These are phyloP conservation scores for Amauroascus niger DNA, from an alignment of 2,329 filamentous ascomycete species.

Conservation along the genomic window DNA sequence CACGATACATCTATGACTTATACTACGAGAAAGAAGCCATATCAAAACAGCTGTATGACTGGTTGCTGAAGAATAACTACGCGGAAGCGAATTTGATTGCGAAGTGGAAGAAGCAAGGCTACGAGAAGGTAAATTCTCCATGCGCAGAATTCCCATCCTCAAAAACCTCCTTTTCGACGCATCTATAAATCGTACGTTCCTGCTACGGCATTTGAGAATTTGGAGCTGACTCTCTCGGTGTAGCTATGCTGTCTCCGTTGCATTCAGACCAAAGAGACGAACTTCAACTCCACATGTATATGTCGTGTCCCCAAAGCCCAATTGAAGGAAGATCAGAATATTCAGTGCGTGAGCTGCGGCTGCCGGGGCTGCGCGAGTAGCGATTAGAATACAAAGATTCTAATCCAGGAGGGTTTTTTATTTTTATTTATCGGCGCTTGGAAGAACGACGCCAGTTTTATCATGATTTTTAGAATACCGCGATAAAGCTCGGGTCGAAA, in stretches of 20 bases:
- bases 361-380: slow-evolving; percentile 83
- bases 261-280: slow-evolving; percentile 99
- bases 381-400: slow-evolving; percentile 46
- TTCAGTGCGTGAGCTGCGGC: slow-evolving; percentile 91
- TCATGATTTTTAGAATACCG: background rate
- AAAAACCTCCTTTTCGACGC: no score
- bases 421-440: no score
- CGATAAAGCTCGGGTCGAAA: background rate
- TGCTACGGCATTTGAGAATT: background rate
- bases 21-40: slow-evolving; percentile 98
- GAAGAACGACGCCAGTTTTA: no score
- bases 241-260: slow-evolving; percentile 89
- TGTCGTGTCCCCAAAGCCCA: slow-evolving; percentile 86
- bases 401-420: background rate
- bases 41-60: slow-evolving; percentile 84
- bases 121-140: slow-evolving; percentile 66
- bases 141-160: background rate
- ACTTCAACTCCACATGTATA: slow-evolving; percentile 95
- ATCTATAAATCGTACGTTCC: no score
- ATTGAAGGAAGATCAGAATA: slow-evolving; percentile 78
- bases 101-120: slow-evolving; percentile 99
- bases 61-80: slow-evolving; percentile 91
- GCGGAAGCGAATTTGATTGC: slow-evolving; percentile 92
- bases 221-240: background rate
- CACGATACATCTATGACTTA: slow-evolving; percentile 89